Conservation (phyloP, 495 filamentous ascomycete genomes). For the Melanomma pulvis-pyrius region DNA sequence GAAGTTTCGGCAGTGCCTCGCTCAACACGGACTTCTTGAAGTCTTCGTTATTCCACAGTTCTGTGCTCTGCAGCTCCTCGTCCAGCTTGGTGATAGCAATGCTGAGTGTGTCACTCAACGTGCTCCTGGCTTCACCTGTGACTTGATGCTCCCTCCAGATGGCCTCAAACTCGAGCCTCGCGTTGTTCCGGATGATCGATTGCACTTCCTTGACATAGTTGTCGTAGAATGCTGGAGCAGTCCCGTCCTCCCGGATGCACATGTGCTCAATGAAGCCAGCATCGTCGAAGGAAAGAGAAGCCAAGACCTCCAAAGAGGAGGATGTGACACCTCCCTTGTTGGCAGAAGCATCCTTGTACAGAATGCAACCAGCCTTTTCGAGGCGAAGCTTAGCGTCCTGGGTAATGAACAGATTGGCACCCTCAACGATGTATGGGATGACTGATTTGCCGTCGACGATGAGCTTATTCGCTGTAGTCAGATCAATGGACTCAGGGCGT, state of each 20-base stretch:
- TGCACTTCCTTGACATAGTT: constrained; percentile 92
- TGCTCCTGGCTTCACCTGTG: constrained; percentile 75
- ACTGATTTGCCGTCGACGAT: constrained; percentile 79
- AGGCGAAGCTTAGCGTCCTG: constrained; percentile 96
- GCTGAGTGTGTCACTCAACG: constrained; percentile 85
- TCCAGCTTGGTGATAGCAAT: constrained; percentile 91
- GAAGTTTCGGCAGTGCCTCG: constrained; percentile 82
- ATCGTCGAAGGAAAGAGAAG: constrained; percentile 91
- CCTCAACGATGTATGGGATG: constrained; percentile 95
- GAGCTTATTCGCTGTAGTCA: constrained; percentile 79
- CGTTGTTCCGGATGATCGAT: constrained; percentile 83
- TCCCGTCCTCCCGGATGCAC: constrained; percentile 80
- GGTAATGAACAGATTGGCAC: constrained; percentile 97
- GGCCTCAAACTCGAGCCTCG: constrained; percentile 91
- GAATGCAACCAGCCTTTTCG: constrained; percentile 87
- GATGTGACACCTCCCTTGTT: constrained; percentile 99
- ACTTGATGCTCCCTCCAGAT: constrained; percentile 93
- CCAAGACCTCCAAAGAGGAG: constrained; percentile 95
- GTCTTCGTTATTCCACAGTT: constrained; percentile 82
- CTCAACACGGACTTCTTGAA: constrained; percentile 76
- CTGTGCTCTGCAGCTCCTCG: constrained; percentile 89
- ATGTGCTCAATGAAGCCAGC: constrained; percentile 85
- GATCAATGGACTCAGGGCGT: constrained; percentile 93
- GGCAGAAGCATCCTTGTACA: constrained; percentile 97
- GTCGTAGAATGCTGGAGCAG: constrained; percentile 85